Percentiles rank a stretch among this genome's conserved stretches.
phyloP scores from a whole-genome alignment of 148 eudicot genomes.

The Camellia granthamiana region DNA sequence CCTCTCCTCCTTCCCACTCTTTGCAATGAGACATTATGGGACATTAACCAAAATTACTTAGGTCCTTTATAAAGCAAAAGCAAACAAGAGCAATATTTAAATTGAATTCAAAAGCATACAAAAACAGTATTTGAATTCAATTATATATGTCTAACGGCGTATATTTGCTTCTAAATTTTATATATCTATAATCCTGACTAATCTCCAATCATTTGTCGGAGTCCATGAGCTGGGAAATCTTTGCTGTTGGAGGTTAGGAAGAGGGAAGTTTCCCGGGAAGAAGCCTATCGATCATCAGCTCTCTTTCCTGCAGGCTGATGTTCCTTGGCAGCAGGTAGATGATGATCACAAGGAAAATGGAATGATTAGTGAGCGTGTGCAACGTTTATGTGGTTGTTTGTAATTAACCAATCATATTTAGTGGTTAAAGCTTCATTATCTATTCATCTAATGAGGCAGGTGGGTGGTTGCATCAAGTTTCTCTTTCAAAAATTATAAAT shows the following conservation, averaged over 20 bases:
- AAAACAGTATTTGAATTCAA: not conserved
- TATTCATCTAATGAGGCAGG: conserved; percentile 9
- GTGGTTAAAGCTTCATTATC: conserved; percentile 23
- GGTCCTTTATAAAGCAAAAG: not conserved
- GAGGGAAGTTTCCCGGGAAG: not conserved
- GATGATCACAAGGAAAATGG: not conserved
- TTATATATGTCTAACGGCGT: not conserved
- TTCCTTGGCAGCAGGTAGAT: not conserved
- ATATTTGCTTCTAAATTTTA: conserved; percentile 4
- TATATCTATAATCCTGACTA: not conserved
- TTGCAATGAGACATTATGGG: not conserved
- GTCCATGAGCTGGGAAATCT: conserved; percentile 4
- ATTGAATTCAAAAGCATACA: not conserved
- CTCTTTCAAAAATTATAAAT: not conserved
- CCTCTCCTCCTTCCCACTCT: not conserved
- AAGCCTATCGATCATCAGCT: not conserved
- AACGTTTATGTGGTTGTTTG: not conserved
- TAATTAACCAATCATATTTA: not conserved
- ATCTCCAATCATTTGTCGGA: conserved; percentile 4
- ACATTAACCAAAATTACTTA: not conserved
- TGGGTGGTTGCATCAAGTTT: conserved; percentile 13
- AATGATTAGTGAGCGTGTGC: not conserved
- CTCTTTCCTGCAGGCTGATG: not conserved
- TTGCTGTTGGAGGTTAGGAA: not conserved
- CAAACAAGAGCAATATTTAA: not conserved